Conservation (phyloP, 257 asterid genomes). For the Perilla frutescens region DNA sequence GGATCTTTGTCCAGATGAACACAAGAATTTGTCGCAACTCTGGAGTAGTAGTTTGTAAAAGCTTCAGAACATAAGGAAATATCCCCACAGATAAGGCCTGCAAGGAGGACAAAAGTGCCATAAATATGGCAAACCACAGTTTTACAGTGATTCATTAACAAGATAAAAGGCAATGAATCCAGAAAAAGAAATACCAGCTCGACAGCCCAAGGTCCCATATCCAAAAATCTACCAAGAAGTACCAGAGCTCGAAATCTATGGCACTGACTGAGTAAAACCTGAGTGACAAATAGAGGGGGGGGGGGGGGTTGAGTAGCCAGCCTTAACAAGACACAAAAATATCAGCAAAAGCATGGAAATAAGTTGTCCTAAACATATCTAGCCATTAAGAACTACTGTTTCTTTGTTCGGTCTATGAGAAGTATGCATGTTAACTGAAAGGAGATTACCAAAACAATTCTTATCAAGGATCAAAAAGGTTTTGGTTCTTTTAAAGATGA, state of each 20-base stretch:
- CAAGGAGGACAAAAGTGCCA: constrained; percentile 30
- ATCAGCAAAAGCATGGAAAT: constrained; percentile 2
- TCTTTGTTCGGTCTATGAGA: constrained; percentile 2
- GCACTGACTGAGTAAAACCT: constrained; percentile 98
- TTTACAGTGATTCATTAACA: constrained; percentile 27
- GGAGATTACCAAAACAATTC: not conserved
- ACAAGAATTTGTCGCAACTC: constrained; percentile 98
- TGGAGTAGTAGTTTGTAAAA: constrained; percentile 91
- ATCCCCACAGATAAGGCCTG: constrained; percentile 99
- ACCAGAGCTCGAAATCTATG: constrained; percentile 99
- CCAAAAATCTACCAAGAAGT: constrained; percentile 98
- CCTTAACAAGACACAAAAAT: not conserved
- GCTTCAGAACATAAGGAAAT: constrained; percentile 97
- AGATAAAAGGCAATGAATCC: constrained; percentile 19
- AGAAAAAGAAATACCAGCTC: constrained; percentile 72
- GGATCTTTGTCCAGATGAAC: constrained; percentile 98
- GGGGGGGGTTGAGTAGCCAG: not conserved
- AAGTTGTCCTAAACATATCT: not conserved
- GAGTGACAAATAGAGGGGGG: constrained; percentile 31
- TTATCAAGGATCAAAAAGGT: not conserved
- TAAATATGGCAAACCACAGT: constrained; percentile 17
- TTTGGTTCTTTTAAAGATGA: constrained; percentile 6
- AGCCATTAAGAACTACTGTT: not conserved
- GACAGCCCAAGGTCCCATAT: constrained; percentile 99
- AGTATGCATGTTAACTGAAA: not conserved